Evolutionary conservation across 192 early-diverging fungal species (phyloP), one percentile per base, ranked within the genome.

Genomic region (Rhizophagus clarus): DNA sequence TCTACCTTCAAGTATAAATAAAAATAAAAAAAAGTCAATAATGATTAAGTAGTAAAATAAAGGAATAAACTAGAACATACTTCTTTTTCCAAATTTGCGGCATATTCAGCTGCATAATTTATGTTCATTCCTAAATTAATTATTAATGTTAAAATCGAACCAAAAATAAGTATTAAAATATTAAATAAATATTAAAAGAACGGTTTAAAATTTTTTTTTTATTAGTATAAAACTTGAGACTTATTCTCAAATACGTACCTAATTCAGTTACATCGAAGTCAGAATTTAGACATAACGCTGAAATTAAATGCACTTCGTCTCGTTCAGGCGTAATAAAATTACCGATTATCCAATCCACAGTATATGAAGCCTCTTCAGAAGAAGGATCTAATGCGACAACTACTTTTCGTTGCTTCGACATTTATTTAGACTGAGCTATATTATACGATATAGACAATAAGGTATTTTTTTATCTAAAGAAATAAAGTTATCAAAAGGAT

Each of bases 301-400:
- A 79, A 8, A 84, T 66, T 64, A 84, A 37, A 61, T 82, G 70
- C 1, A 84, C 76, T 60, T 74, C 61, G 60, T 84, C 83, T 61
- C 81, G 76, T 29, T 79, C 45, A 12, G 81, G 64, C 31, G 66
- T 45, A 24, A 87, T 28, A 9, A 87, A 80, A 75, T 87, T 84
- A 3, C 82, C 81, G 22, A 82, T 79, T 24, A 80, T 74, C 86
- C 86, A 87, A 42, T 82, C 67, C 24, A 86, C 63, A 31, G 83
- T 84, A 26, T 87, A 73, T 11, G 32, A 8, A 28, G 85, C 82
- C 56, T 87, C 86, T 28, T 72, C 56, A 2, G 86, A 72, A 28
- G 66, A 74, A 45, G 86, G 81, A 71, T 86, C 83, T 34, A 87
- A 76, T 37, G 85, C 83, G 67, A 87, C 42, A 14, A 84, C 80